Conservation (phyloP, 257 asterid species). For the Phtheirospermum japonicum region DNA sequence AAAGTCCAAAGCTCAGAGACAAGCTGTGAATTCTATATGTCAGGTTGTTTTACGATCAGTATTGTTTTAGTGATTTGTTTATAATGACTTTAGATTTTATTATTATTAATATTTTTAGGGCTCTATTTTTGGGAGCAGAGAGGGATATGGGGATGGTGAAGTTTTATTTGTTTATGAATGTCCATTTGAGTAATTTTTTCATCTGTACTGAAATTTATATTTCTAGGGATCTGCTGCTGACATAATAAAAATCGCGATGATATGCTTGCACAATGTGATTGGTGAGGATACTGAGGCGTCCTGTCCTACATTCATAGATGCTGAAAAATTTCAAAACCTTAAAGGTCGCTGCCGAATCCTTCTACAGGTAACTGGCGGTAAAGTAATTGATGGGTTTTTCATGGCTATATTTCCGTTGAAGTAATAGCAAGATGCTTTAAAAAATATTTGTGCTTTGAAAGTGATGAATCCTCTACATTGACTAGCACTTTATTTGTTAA, state of each 20-base stretch:
- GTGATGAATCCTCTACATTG: slow-evolving; percentile 9
- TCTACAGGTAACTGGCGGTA: slow-evolving; percentile 60
- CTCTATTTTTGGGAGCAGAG: not conserved
- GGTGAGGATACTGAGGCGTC: slow-evolving; percentile 48
- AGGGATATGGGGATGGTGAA: not conserved
- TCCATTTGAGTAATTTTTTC: slow-evolving; percentile 16
- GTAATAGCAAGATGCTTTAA: slow-evolving; percentile 10
- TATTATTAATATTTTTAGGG: slow-evolving; percentile 5
- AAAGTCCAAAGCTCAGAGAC: slow-evolving; percentile 93
- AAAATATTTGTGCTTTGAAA: not conserved
- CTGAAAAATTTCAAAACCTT: slow-evolving; percentile 58
- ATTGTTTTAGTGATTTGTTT: slow-evolving; percentile 9
- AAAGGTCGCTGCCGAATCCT: slow-evolving; percentile 85
- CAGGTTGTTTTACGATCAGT: slow-evolving; percentile 49
- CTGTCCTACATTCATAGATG: slow-evolving; percentile 42
- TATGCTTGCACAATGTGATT: slow-evolving; percentile 63
- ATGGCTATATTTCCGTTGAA: slow-evolving; percentile 17
- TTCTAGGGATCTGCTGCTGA: slow-evolving; percentile 97
- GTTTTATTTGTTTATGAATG: slow-evolving; percentile 6
- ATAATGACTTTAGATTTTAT: slow-evolving; percentile 8
- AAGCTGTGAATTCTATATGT: slow-evolving; percentile 96
- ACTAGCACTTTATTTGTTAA: not conserved
- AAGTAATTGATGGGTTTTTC: slow-evolving; percentile 16
- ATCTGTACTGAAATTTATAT: slow-evolving; percentile 20
- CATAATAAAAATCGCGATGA: slow-evolving; percentile 89